Evolutionary conservation across 345 rosid genomes (phyloP).

Genomic region (Crucihimalaya himalaica): DNA sequence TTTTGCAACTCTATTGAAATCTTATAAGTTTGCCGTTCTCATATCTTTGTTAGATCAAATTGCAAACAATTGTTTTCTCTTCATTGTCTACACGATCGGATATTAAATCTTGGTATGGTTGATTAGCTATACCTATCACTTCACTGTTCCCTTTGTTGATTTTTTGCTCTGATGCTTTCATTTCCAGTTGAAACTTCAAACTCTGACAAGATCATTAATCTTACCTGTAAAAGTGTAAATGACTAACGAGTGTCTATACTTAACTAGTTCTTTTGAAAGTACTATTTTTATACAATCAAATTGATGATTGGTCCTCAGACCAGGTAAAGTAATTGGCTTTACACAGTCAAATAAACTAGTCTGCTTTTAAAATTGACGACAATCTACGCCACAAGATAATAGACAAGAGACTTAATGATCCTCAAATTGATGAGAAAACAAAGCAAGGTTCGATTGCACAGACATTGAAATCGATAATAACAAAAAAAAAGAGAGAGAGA

Average conservation of each 20-base stretch:
- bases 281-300: constrained; percentile 6
- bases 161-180: constrained; percentile 11
- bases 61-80: neutral
- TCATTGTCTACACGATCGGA: neutral
- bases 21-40: neutral
- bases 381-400: constrained; percentile 2
- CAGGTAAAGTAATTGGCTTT: constrained; percentile 19
- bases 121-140: constrained; percentile 24
- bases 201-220: constrained; percentile 6
- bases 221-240: neutral
- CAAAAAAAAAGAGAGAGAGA: too few relatives aligned
- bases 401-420: constrained; percentile 30
- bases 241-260: neutral
- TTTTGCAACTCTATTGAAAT: constrained; percentile 13
- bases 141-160: constrained; percentile 30
- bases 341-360: constrained; percentile 10
- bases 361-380: neutral
- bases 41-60: neutral
- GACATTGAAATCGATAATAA: constrained; percentile 23
- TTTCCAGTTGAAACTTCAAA: constrained; percentile 33
- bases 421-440: constrained; percentile 40
- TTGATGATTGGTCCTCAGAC: neutral
- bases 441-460: constrained; percentile 29
- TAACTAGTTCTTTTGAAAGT: neutral
- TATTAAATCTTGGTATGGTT: neutral